A percentile compares a stretch with the other conserved stretches of the same genome.
These are phyloP conservation scores for Vaccinium darrowii DNA, from an alignment of 148 eudicot genomes.

Conservation along the genomic window DNA sequence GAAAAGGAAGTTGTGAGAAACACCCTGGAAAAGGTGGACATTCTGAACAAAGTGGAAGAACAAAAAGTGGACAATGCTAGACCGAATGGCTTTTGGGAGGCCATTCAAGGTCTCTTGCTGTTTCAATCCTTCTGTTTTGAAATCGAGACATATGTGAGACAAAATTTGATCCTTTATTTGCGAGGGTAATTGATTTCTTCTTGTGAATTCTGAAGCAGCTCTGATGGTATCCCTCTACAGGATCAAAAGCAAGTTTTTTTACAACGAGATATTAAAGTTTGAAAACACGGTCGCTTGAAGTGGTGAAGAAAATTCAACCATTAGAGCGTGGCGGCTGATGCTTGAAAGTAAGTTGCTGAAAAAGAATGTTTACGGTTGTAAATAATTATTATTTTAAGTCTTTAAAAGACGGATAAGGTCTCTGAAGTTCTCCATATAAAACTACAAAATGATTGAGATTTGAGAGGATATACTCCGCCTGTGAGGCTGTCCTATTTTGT, in stretches of 20 bases:
- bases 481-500: background rate
- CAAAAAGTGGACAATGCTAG: slow-evolving; percentile 60
- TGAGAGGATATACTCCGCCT: background rate
- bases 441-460: background rate
- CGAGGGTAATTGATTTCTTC: slow-evolving; percentile 70
- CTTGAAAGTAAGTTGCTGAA: background rate
- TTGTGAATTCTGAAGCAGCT: slow-evolving; percentile 70
- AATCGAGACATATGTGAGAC: slow-evolving; percentile 76
- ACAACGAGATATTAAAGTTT: slow-evolving; percentile 2
- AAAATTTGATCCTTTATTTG: slow-evolving; percentile 66
- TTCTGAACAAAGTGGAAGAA: slow-evolving; percentile 61
- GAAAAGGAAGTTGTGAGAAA: slow-evolving; percentile 63
- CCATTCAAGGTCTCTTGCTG: slow-evolving; percentile 65
- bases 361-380: background rate
- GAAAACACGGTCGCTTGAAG: background rate
- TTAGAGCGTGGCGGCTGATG: background rate
- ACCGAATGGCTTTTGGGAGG: slow-evolving; percentile 79
- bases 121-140: slow-evolving; percentile 74
- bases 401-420: background rate
- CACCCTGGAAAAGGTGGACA: slow-evolving; percentile 67
- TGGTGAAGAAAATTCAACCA: background rate
- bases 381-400: background rate
- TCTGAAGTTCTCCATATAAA: background rate
- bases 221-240: slow-evolving; percentile 74
- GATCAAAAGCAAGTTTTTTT: slow-evolving; percentile 18